These are phyloP conservation scores for Flammula alnicola DNA, from an alignment of 1,284 basidiomycete species.

Conservation along the genomic window DNA sequence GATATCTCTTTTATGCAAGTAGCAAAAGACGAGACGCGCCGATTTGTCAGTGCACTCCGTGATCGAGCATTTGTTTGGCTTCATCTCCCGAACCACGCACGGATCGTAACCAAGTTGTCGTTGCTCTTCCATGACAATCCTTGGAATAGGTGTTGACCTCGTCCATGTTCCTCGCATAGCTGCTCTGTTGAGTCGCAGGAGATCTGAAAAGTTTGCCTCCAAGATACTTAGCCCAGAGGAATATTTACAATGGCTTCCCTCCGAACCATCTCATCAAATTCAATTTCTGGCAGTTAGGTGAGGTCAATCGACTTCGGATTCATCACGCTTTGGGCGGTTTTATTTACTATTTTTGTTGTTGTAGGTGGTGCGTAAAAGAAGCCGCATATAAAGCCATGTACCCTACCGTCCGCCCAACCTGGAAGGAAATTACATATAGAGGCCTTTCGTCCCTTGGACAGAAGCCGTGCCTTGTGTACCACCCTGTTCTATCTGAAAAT, in stretches of 20 bases:
- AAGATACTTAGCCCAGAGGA: slow-evolving; percentile 71
- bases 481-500: slow-evolving; percentile 27
- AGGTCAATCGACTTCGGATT: slow-evolving; percentile 22
- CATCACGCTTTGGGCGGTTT: neutral
- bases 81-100: slow-evolving; percentile 18
- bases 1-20: neutral
- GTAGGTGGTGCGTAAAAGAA: slow-evolving; percentile 87
- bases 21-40: slow-evolving; percentile 2
- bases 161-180: slow-evolving; percentile 71
- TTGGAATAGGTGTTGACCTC: slow-evolving; percentile 83
- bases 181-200: slow-evolving; percentile 57
- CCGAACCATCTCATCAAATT: slow-evolving; percentile 32
- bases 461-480: slow-evolving; percentile 59
- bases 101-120: neutral
- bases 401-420: slow-evolving; percentile 62
- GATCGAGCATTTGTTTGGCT: slow-evolving; percentile 22
- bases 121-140: slow-evolving; percentile 50
- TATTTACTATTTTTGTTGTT: neutral
- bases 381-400: slow-evolving; percentile 90
- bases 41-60: slow-evolving; percentile 9
- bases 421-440: slow-evolving; percentile 76
- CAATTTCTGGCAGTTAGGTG: slow-evolving; percentile 74
- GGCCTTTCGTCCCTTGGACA: slow-evolving; percentile 34
- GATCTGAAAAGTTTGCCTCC: slow-evolving; percentile 51
- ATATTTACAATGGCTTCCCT: slow-evolving; percentile 45